phyloP scores from a whole-genome alignment of 306 rosid species.

The Ormosia semicastrata region DNA sequence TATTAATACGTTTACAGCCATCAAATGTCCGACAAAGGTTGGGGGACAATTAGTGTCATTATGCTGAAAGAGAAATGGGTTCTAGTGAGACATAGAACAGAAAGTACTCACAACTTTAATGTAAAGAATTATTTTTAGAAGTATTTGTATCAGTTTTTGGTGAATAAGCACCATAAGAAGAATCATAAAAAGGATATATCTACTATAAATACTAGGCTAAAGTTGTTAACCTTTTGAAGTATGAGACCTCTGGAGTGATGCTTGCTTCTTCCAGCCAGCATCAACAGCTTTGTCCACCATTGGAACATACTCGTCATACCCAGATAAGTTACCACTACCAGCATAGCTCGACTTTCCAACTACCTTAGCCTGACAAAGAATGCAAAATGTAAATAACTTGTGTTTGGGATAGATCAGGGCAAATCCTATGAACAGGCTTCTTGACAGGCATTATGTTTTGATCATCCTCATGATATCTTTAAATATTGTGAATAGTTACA shows the following conservation, averaged over 20 bases:
- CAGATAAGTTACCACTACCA: conserved; percentile 54
- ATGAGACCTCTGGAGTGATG: conserved; percentile 48
- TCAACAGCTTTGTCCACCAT: conserved; percentile 98
- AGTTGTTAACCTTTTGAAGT: conserved; percentile 62
- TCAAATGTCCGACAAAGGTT: neutral
- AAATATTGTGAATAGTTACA: neutral
- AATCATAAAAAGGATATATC: neutral
- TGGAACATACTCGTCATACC: conserved; percentile 92
- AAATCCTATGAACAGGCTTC: neutral
- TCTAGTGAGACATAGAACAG: neutral
- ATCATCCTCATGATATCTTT: neutral
- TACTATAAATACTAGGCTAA: neutral
- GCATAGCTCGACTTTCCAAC: conserved; percentile 68
- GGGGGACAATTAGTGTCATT: neutral
- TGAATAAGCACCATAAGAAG: neutral
- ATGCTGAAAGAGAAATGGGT: neutral
- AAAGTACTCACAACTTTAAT: neutral
- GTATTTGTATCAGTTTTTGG: neutral
- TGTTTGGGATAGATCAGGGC: neutral
- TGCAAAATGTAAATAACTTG: neutral
- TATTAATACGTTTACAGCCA: neutral
- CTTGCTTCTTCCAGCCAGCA: conserved; percentile 74
- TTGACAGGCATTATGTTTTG: neutral
- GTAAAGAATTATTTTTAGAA: neutral
- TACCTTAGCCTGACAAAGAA: conserved; percentile 58